Evolutionary conservation across 768 basidiomycete genomes (phyloP), one percentile per base, ranked within the genome.

Genomic region (Pluteus cervinus): DNA sequence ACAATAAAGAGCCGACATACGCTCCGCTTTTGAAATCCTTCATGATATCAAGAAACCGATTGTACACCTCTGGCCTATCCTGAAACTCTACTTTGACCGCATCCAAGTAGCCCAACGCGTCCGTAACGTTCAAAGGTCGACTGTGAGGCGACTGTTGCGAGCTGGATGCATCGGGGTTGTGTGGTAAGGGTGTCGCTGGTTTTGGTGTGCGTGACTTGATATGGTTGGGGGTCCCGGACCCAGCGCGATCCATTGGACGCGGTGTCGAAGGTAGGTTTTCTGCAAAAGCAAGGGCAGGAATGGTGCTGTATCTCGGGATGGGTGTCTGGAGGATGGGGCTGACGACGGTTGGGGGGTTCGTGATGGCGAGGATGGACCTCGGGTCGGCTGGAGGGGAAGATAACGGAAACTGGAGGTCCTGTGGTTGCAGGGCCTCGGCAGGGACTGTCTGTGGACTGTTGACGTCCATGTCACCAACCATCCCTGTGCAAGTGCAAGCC

Each of bases 11-110:
- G 25, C 25, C 42, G 18, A 51, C 88, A 66, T 59, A 91, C 87
- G 65, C 68, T 63, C 94, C 89, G 52, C 90, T 89, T 67, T 99
- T 99, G 62, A 99, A 99, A 57, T 98, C 93, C 69, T 97, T 97
- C 96, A 96, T 96, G 55, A 96, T 93, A 58, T 94, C 90, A 60
- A 93, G 61, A 55, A 92, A 91, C 47, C 83, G 75, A 57, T 96
- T 94, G 70, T 96, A 96, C 18, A 94, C 90, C 51, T 92, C 88
- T 14, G 91, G 91, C 57, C 81, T 80, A 56, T 88, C 83, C 31
- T 78, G 72, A 58, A 94, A 96, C 65, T 91, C 86, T 29, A 77
- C 71, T 68, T 94, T 96, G 65, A 96, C 91, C 18, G 88, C 87
- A 57, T 96, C 91, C 48, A 96, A 78, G 53, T 96, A 96, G 52